Percentiles rank a stretch among this genome's conserved stretches.
Conservation (phyloP, 768 basidiomycete genomes). For the Pseudohyphozyma bogoriensis region DNA sequence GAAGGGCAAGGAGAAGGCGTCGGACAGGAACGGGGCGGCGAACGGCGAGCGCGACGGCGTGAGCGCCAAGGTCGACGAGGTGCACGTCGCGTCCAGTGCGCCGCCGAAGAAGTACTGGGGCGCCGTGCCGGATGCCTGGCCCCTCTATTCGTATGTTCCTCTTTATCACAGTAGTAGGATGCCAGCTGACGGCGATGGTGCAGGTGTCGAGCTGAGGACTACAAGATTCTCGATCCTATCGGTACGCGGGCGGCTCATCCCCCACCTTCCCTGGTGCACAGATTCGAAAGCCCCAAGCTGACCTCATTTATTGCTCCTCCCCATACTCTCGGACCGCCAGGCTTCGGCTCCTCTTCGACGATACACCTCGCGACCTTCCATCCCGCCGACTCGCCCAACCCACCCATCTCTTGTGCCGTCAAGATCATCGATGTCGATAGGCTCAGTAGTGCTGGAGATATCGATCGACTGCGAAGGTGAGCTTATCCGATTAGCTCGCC, state of each 20-base stretch:
- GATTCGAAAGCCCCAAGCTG: neutral
- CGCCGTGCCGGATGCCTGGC: neutral
- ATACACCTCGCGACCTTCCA: conserved; percentile 70
- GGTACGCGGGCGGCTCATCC: no score
- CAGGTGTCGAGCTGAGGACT: neutral
- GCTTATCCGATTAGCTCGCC: no score
- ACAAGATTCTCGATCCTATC: neutral
- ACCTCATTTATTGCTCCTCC: no score
- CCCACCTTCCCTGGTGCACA: neutral
- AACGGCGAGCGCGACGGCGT: no score
- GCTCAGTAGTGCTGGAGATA: conserved; percentile 45
- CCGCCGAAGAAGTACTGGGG: neutral
- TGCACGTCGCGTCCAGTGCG: neutral
- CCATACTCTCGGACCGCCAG: conserved; percentile 39
- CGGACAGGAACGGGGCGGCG: neutral
- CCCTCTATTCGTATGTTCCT: neutral
- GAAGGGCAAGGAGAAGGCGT: neutral
- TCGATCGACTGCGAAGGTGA: conserved; percentile 18
- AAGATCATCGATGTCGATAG: conserved; percentile 76
- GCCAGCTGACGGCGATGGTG: neutral
- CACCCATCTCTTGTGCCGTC: conserved; percentile 56
- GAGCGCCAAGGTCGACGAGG: neutral
- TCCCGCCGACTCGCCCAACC: conserved; percentile 36
- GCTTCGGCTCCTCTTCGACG: conserved; percentile 83
- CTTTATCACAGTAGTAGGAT: neutral